Conservation (phyloP, 192 early-diverging fungal genomes). For the Funneliformis geosporum region DNA sequence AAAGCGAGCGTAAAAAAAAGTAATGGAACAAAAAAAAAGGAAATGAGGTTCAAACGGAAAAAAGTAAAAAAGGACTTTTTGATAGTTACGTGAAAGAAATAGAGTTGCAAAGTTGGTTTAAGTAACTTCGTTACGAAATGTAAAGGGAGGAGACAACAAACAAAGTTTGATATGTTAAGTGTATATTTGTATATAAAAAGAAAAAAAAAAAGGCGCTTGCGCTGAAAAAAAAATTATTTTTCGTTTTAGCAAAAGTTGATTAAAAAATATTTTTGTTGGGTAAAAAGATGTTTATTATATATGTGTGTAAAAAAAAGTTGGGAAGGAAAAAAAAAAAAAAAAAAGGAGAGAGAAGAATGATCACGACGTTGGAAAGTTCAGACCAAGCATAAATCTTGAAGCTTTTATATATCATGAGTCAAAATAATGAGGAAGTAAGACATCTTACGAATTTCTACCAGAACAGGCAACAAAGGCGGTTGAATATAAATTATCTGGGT, state of each 20-base stretch:
- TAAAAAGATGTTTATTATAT: not conserved
- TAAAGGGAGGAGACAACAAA: not conserved
- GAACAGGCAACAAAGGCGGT: conserved; percentile 15
- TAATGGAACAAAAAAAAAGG: no score
- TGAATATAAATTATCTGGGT: not conserved
- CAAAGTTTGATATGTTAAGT: not conserved
- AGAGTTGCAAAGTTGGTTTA: not conserved
- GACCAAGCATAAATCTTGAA: not conserved
- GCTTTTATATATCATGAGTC: conserved; percentile 7
- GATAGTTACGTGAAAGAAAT: not conserved
- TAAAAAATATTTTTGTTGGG: not conserved
- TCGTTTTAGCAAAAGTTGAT: not conserved
- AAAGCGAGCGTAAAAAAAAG: no score
- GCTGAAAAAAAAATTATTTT: not conserved
- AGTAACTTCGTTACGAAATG: not conserved
- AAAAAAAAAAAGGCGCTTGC: not conserved
- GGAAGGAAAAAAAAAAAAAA: not conserved
- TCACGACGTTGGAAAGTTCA: not conserved
- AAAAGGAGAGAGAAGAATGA: conserved; percentile 13
- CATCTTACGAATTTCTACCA: not conserved
- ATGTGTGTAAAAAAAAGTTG: conserved; percentile 19
- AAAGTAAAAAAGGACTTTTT: not conserved
- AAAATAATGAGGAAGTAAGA: conserved; percentile 2
- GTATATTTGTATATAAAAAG: not conserved
- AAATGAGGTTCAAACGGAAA: no score